Conservation (phyloP, 305 asterid genomes). For the Euphrasia arctica region DNA sequence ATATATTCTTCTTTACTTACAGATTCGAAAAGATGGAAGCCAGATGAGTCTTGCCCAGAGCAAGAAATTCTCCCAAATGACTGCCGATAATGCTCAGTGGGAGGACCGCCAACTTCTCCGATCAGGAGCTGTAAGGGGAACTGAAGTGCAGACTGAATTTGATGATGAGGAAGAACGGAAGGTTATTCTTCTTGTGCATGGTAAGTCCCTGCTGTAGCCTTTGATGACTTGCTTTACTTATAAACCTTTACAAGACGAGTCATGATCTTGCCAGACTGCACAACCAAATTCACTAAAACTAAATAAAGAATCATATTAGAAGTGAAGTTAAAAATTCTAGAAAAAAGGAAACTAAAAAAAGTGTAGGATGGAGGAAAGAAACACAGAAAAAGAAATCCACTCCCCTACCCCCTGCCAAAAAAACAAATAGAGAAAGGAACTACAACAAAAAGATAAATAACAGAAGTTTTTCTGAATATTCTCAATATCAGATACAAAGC, state of each 20-base stretch:
- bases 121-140: slow-evolving; percentile 97
- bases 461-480: slow-evolving; percentile 25
- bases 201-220: slow-evolving; percentile 37
- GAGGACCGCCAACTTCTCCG: slow-evolving; percentile 97
- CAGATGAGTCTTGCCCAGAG: slow-evolving; percentile 94
- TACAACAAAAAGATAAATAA: background rate
- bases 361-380: background rate
- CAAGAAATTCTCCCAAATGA: slow-evolving; percentile 85
- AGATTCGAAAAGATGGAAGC: slow-evolving; percentile 94
- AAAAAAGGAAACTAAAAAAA: too few species aligned
- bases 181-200: slow-evolving; percentile 96
- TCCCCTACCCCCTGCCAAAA: background rate
- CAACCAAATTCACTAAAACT: background rate
- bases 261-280: slow-evolving; percentile 4
- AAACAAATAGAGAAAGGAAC: background rate
- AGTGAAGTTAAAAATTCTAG: too few species aligned
- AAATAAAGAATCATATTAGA: too few species aligned
- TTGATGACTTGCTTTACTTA: slow-evolving; percentile 21
- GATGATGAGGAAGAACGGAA: slow-evolving; percentile 95
- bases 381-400: slow-evolving; percentile 1
- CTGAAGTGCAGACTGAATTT: slow-evolving; percentile 93
- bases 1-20: slow-evolving; percentile 20
- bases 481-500: slow-evolving; percentile 74
- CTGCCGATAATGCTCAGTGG: slow-evolving; percentile 99
- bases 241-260: background rate